A percentile compares a stretch with the other conserved stretches of the same genome.
Conservation (phyloP, 73 alveolate genomes). For the Symbiodinium pilosum region DNA sequence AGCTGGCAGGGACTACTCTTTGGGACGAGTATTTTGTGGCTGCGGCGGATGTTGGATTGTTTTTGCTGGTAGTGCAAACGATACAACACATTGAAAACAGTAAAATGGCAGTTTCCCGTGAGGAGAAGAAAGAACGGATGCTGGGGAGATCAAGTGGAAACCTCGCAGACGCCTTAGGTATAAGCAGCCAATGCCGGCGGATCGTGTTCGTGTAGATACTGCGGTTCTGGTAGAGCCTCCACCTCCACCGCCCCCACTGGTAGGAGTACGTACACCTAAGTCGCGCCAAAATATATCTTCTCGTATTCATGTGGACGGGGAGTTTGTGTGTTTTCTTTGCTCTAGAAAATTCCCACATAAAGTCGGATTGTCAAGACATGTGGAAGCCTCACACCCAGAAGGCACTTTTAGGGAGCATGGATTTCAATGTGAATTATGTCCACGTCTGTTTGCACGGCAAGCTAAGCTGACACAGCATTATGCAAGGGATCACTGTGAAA, state of each 20-base stretch:
- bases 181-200: not conserved
- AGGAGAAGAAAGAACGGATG: not conserved
- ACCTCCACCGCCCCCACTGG: not conserved
- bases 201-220: not conserved
- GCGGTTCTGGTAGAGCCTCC: not conserved
- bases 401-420: not conserved
- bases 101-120: not conserved
- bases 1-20: not conserved
- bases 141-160: not conserved
- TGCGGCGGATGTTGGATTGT: not conserved
- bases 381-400: not conserved
- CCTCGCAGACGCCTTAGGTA: not conserved
- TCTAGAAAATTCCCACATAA: not conserved
- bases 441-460: not conserved
- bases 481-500: not conserved
- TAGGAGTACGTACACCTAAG: not conserved
- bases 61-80: not conserved
- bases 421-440: constrained; percentile 21
- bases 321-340: not conserved
- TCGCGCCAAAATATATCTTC: not conserved
- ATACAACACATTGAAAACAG: not conserved
- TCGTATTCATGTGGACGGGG: not conserved
- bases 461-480: not conserved
- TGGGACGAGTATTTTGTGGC: not conserved
- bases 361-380: not conserved